Conservation (phyloP, 1,284 basidiomycete species). For the Tilletia caries region DNA sequence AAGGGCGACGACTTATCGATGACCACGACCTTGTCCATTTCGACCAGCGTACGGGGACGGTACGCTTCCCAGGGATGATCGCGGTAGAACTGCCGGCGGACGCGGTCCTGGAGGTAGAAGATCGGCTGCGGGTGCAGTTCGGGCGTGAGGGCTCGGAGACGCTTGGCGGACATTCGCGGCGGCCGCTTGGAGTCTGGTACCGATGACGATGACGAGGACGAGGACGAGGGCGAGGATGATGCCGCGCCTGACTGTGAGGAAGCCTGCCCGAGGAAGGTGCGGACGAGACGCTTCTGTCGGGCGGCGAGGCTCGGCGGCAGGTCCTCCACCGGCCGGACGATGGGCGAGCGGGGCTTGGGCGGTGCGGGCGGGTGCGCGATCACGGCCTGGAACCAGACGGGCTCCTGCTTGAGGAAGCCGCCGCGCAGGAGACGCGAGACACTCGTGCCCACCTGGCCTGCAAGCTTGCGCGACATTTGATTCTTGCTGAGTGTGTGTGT, state of each 20-base stretch:
- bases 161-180: slow-evolving; percentile 20
- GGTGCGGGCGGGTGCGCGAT: slow-evolving; percentile 81
- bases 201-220: too few species aligned
- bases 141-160: slow-evolving; percentile 57
- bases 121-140: slow-evolving; percentile 66
- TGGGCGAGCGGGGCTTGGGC: slow-evolving; percentile 71
- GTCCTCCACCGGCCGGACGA: slow-evolving; percentile 58
- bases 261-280: too few species aligned
- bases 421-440: slow-evolving; percentile 77
- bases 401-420: slow-evolving; percentile 67
- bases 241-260: too few species aligned
- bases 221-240: too few species aligned
- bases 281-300: not conserved
- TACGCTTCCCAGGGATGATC: slow-evolving; percentile 97
- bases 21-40: slow-evolving; percentile 57
- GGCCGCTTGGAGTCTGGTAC: slow-evolving; percentile 18
- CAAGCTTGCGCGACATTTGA: slow-evolving; percentile 74
- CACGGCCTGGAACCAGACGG: slow-evolving; percentile 81
- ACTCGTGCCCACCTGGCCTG: slow-evolving; percentile 82
- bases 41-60: slow-evolving; percentile 73
- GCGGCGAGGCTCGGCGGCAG: slow-evolving; percentile 32
- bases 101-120: slow-evolving; percentile 76
- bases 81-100: slow-evolving; percentile 85
- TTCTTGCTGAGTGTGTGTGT: not conserved
- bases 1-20: slow-evolving; percentile 9